Evolutionary conservation across 805 yeast species (phyloP).

Genomic region (Cyberlindnera misumaiensis): DNA sequence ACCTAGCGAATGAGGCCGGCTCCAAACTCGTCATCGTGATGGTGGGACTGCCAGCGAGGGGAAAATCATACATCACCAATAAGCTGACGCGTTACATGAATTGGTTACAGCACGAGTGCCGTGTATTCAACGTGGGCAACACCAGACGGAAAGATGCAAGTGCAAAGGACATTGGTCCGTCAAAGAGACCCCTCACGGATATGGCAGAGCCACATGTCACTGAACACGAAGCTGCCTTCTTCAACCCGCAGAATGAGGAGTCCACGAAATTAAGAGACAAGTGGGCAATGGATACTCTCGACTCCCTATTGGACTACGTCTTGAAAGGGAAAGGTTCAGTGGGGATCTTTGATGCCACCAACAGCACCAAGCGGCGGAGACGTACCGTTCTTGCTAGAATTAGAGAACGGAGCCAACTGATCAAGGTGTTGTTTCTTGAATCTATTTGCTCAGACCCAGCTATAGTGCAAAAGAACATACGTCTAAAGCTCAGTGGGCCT

Average conservation of each 20-base stretch:
- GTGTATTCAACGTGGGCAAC: conserved; percentile 92
- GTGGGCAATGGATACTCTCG: conserved; percentile 95
- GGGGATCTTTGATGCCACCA: conserved; percentile 86
- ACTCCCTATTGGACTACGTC: conserved; percentile 74
- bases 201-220: conserved; percentile 13
- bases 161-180: conserved; percentile 60
- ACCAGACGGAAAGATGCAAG: conserved; percentile 71
- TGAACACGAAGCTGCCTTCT: conserved; percentile 75
- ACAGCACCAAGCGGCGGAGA: conserved; percentile 64
- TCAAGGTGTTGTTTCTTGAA: conserved; percentile 80
- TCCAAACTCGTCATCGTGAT: conserved; percentile 85
- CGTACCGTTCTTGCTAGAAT: conserved; percentile 50
- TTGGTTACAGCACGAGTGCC: conserved; percentile 88
- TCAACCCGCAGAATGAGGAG: conserved; percentile 68
- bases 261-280: conserved; percentile 69
- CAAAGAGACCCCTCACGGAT: conserved; percentile 55
- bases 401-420: conserved; percentile 47
- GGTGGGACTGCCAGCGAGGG: conserved; percentile 96
- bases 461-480: conserved; percentile 76
- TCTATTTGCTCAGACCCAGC: conserved; percentile 77
- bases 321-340: conserved; percentile 80
- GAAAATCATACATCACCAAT: conserved; percentile 89
- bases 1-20: conserved; percentile 50
- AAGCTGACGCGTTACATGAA: conserved; percentile 84
- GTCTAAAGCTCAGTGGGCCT: conserved; percentile 85